Base-by-base conservation (phyloP, 257 asterid genomes). In the Rauvolfia tetraphylla region DNA sequence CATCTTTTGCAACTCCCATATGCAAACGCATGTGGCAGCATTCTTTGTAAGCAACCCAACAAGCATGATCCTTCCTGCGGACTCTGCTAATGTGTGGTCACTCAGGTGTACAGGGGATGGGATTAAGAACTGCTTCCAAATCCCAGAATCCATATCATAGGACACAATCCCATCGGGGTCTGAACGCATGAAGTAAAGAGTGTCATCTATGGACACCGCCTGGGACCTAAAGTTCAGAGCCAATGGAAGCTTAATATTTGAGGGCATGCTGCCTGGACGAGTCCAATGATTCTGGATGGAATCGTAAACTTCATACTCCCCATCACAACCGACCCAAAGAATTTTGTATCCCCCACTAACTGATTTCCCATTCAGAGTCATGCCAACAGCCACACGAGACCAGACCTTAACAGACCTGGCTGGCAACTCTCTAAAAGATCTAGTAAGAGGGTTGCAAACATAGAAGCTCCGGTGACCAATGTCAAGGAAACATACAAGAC, bases 1-100 rank as follows among this genome's bases (percentile, higher is more conserved):
- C 99, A 92, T 95, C 91, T 88, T 95, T 81, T 95, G 97, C 84
- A 95, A 91, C 93, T 95, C 99, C 99, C 99, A 92, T 44, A 95
- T 88, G 91, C 96, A 95, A 49, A 95, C 91, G 10, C 99, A 95
- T 1, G 98, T 88, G 65, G 98, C 99, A 0, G 98, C 99, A 42
- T 95, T 95, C 87, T 93, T 92, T 0, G 86, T 92, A 76, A 95
- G 88, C 87, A 92, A 86, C 74, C 99, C 99, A 81, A 91, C 96
- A 0, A 95, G 97, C 96, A 95, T 84, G 57, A 95, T 86, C 86
- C 90, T 86, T 54, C 99, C 98, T 75, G 84, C 89, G 29, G 90
- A 84, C 69, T 91, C 96, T 0, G 99, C 98, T 73, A 95, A 81
- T 18, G 93, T 81, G 20, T 85, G 90, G 62, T 92, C 96, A 51